Conservation (phyloP, 2,329 filamentous ascomycete species). For the Penicillium sp. region DNA sequence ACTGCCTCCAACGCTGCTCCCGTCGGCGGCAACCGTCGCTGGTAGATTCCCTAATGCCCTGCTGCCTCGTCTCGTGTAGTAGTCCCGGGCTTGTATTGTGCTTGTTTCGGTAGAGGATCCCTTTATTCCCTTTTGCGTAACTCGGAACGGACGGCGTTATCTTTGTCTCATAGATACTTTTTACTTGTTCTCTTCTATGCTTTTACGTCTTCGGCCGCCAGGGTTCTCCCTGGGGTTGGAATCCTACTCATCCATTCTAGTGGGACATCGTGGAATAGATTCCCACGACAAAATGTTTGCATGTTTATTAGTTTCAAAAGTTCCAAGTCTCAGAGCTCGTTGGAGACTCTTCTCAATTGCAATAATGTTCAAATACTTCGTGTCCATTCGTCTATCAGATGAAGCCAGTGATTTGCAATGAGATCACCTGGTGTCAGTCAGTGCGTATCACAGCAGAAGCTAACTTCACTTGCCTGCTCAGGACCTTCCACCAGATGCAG, state of each 20-base stretch:
- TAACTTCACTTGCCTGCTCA: too few relatives aligned
- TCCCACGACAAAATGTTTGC: conserved; percentile 14
- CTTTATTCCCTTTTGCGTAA: conserved; percentile 31
- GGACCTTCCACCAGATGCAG: too few relatives aligned
- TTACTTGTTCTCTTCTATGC: conserved; percentile 21
- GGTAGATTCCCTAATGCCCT: conserved; percentile 44
- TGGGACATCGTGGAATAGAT: conserved; percentile 12
- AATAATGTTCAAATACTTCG: neutral
- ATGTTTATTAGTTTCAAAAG: conserved; percentile 22
- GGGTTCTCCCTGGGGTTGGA: conserved; percentile 6
- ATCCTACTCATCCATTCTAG: neutral
- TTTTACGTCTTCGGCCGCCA: neutral
- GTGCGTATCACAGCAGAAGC: too few relatives aligned
- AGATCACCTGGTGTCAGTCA: too few relatives aligned
- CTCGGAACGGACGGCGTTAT: conserved; percentile 38
- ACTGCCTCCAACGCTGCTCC: conserved; percentile 58
- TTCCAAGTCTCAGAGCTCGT: conserved; percentile 8
- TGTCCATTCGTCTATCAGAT: too few relatives aligned
- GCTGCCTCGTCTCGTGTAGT: conserved; percentile 20
- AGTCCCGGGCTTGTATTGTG: conserved; percentile 26
- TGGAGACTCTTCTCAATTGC: neutral
- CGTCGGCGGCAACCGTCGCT: conserved; percentile 54
- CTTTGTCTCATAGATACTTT: conserved; percentile 38
- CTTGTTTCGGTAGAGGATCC: conserved; percentile 31
- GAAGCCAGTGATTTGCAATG: too few relatives aligned